Conservation (phyloP, 257 asterid species). For the Handroanthus guayacan region DNA sequence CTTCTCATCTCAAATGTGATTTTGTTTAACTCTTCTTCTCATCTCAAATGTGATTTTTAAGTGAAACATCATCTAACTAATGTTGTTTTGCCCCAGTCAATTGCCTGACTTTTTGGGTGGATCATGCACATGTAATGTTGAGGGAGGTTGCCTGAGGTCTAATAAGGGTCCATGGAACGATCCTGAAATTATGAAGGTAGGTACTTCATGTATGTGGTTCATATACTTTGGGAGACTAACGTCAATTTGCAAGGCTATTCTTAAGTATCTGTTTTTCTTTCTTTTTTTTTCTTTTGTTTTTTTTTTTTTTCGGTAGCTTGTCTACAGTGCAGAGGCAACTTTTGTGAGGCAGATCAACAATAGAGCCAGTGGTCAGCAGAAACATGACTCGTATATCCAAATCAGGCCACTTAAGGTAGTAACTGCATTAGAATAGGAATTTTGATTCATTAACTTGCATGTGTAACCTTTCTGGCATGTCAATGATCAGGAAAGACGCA, state of each 20-base stretch:
- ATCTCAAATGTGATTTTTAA: slow-evolving; percentile 25
- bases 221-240: slow-evolving; percentile 15
- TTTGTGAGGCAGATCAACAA: slow-evolving; percentile 53
- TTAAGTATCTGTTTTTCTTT: slow-evolving; percentile 35
- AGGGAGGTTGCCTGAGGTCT: slow-evolving; percentile 94
- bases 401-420: slow-evolving; percentile 59
- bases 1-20: slow-evolving; percentile 14
- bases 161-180: slow-evolving; percentile 96
- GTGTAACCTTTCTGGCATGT: slow-evolving; percentile 33
- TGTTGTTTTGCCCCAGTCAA: slow-evolving; percentile 60
- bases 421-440: slow-evolving; percentile 10
- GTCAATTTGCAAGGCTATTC: slow-evolving; percentile 22
- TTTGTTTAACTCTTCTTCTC: slow-evolving; percentile 34
- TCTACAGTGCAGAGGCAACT: slow-evolving; percentile 57
- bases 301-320: slow-evolving; percentile 51
- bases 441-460: slow-evolving; percentile 19
- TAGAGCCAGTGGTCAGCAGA: slow-evolving; percentile 56
- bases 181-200: slow-evolving; percentile 91
- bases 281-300: too few relatives aligned
- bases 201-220: slow-evolving; percentile 12
- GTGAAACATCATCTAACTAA: slow-evolving; percentile 36
- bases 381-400: slow-evolving; percentile 48
- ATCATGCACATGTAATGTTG: slow-evolving; percentile 76
- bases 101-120: slow-evolving; percentile 95
- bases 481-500: slow-evolving; percentile 62